These are phyloP conservation scores for Arthroderma sp. DNA, from an alignment of 2,329 filamentous ascomycete genomes.

Conservation along the genomic window DNA sequence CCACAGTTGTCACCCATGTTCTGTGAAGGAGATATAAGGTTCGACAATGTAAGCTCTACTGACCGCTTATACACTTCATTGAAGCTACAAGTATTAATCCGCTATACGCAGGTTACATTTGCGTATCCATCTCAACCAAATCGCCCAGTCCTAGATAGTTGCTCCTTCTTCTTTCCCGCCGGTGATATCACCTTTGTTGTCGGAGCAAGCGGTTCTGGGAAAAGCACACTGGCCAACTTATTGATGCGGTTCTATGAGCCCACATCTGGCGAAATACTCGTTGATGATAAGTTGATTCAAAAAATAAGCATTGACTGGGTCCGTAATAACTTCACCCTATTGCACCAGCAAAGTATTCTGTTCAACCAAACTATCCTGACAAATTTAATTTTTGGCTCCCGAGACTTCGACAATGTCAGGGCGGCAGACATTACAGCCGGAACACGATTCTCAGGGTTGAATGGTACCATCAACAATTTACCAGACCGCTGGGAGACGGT, in stretches of 20 bases:
- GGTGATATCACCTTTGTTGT: conserved; percentile 68
- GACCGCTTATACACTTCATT: not conserved
- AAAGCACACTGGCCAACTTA: conserved; percentile 75
- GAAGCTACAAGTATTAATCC: conserved; percentile 8
- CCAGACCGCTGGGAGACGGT: conserved; percentile 59
- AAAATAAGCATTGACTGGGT: conserved; percentile 58
- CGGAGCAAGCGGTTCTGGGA: conserved; percentile 78
- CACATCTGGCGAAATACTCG: conserved; percentile 47
- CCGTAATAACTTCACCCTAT: conserved; percentile 60
- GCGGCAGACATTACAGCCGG: conserved; percentile 47
- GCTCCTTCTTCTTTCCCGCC: conserved; percentile 56
- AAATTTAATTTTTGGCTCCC: conserved; percentile 64
- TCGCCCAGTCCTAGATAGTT: conserved; percentile 45
- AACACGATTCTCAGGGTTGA: conserved; percentile 54
- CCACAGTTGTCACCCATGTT: conserved; percentile 20
- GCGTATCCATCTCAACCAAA: conserved; percentile 61
- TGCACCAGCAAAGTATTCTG: conserved; percentile 69
- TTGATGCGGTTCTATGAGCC: conserved; percentile 66
- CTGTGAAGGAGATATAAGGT: conserved; percentile 55
- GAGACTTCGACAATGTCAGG: conserved; percentile 36
- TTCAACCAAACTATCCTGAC: conserved; percentile 68
- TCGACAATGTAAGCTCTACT: conserved; percentile 45
- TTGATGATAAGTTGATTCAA: conserved; percentile 55
- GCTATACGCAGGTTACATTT: conserved; percentile 58
- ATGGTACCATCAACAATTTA: conserved; percentile 52